Base-by-base conservation (phyloP, 176 grass and related monocot species). In the Oryza glaberrima region DNA sequence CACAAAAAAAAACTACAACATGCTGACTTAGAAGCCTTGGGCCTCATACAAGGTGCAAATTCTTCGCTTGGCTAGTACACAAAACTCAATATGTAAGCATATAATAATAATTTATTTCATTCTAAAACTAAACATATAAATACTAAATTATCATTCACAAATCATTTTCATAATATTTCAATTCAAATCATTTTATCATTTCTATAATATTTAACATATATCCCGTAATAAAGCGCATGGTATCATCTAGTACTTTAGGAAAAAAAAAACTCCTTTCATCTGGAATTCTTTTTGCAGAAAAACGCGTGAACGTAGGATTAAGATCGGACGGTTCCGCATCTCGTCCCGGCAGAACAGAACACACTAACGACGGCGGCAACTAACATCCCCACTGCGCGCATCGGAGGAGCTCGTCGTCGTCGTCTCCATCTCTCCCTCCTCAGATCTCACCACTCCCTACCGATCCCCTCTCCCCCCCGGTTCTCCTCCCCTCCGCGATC, bases 261-360 rank as follows among this genome's bases (percentile, higher is more conserved):
- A 66, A 30, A 5, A 34, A 66, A 30, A 5, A 6, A 35, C 56
- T 60, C 19, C 56, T n/a, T n/a, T 60, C 4, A 26, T 68, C 1
- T 35, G 2, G 25, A 54, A 54, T 5, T 19, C 15, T 54, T 26
- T 26, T 0, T 71, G 38, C 38, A 7, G 20, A 22, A 70, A 43
- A 46, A 15, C 41, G 11, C 3, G 11, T 5, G 13, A 22, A 72
- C 76, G 69, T 44, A 36, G 65, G 88, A 85, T 89, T 54, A 41
- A 25, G 72, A 85, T 81, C 77, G 32, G 69, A 86, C 83, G 88
- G 88, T 7, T 13, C 12, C 0, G 66, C 19, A 23, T 54, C 66
- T 77, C 77, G 54, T 86, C 41, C 77, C 72, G 19, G n/a, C 46
- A 63, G 71, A 75, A 48, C 46, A 63, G 71, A 75, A 48, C 28